Evolutionary conservation across 2,329 filamentous ascomycete species (phyloP).

Genomic region (Aspergillus sp.): DNA sequence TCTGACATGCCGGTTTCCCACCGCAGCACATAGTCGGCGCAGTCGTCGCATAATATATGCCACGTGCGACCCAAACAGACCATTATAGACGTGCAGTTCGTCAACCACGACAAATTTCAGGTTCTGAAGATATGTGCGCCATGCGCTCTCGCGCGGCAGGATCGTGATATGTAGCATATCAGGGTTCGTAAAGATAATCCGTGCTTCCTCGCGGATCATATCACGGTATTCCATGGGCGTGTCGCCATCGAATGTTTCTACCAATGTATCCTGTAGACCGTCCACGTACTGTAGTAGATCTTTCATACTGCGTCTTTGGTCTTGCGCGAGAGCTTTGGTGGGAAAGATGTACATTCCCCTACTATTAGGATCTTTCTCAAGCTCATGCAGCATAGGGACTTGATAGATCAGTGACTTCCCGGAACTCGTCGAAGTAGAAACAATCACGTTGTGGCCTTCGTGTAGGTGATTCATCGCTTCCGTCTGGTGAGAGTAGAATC

Average conservation of each 20-base stretch:
- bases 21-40: conserved; percentile 75
- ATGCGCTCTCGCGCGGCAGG: conserved; percentile 79
- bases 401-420: conserved; percentile 99
- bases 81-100: conserved; percentile 94
- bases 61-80: conserved; percentile 86
- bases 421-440: conserved; percentile 90
- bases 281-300: conserved; percentile 77
- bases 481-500: conserved; percentile 84
- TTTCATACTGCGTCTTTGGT: conserved; percentile 80
- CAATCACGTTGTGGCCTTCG: conserved; percentile 76
- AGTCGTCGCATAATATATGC: conserved; percentile 89
- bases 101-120: conserved; percentile 84
- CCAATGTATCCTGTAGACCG: conserved; percentile 63
- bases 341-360: conserved; percentile 97
- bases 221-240: conserved; percentile 75
- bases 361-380: conserved; percentile 68
- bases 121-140: conserved; percentile 82
- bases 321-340: conserved; percentile 91
- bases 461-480: conserved; percentile 86
- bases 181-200: conserved; percentile 94
- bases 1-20: conserved; percentile 75
- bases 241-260: conserved; percentile 94
- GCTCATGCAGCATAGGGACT: conserved; percentile 75
- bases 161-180: conserved; percentile 97
- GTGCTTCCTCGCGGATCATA: conserved; percentile 72